Evolutionary conservation across 1,284 basidiomycete genomes (phyloP).

Genomic region (Omphalotus olearius): DNA sequence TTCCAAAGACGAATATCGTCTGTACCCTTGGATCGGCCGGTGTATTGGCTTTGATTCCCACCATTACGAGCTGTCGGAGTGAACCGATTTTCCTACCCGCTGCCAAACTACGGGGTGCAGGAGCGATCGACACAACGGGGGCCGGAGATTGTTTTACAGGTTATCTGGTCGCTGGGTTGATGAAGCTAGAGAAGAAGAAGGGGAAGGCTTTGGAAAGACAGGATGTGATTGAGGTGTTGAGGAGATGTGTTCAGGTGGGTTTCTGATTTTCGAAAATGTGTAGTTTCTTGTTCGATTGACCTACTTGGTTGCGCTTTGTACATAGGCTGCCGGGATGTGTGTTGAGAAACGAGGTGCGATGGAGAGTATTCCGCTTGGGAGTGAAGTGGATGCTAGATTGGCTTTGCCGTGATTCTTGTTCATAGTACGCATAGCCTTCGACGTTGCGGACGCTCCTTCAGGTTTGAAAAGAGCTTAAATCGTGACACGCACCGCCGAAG

Average conservation of each 20-base stretch:
- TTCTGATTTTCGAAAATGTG: not conserved
- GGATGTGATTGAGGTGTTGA: slow-evolving; percentile 32
- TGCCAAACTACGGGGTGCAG: slow-evolving; percentile 31
- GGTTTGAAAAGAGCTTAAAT: no score
- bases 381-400: slow-evolving; percentile 30
- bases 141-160: slow-evolving; percentile 61
- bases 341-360: slow-evolving; percentile 51
- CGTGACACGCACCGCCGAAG: no score
- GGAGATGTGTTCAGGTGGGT: slow-evolving; percentile 37
- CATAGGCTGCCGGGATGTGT: slow-evolving; percentile 53
- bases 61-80: slow-evolving; percentile 15
- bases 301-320: slow-evolving; percentile 5
- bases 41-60: slow-evolving; percentile 35
- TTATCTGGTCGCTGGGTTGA: slow-evolving; percentile 50
- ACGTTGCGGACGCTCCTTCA: no score
- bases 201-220: slow-evolving; percentile 23
- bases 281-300: not conserved
- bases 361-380: slow-evolving; percentile 45
- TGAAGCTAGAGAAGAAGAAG: slow-evolving; percentile 31
- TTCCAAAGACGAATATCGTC: slow-evolving; percentile 39
- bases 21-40: slow-evolving; percentile 52
- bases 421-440: no score
- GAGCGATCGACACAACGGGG: slow-evolving; percentile 49
- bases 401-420: no score
- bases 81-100: slow-evolving; percentile 40